These are phyloP conservation scores for Passiflora organensis DNA, from an alignment of 345 rosid genomes.

Conservation along the genomic window DNA sequence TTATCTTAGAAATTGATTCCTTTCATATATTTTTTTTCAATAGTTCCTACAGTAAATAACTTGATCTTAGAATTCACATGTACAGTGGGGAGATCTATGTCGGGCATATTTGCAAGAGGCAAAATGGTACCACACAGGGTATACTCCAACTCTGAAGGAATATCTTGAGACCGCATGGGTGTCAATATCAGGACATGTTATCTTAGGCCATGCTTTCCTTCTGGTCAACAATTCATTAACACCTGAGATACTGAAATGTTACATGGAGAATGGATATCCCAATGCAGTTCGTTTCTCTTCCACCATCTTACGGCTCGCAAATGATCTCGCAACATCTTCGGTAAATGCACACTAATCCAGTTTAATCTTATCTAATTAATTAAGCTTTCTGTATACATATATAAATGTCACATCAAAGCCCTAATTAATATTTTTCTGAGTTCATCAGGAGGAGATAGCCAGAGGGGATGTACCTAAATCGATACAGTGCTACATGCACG, in stretches of 20 bases:
- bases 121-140: conserved; percentile 6
- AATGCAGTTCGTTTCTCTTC: conserved; percentile 18
- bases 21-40: too few relatives aligned
- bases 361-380: neutral
- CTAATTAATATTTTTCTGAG: neutral
- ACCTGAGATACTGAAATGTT: neutral
- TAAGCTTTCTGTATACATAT: neutral
- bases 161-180: neutral
- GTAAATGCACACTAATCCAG: conserved; percentile 2
- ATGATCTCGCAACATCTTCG: conserved; percentile 36
- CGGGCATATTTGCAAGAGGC: neutral
- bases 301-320: conserved; percentile 18
- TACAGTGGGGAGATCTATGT: conserved; percentile 1
- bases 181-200: neutral
- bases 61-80: too few relatives aligned
- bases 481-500: conserved; percentile 32
- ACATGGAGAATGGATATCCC: conserved; percentile 1
- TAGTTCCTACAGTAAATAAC: too few relatives aligned
- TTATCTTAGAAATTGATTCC: neutral
- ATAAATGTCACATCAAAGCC: neutral
- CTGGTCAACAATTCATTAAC: neutral
- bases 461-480: conserved; percentile 27
- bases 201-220: neutral
- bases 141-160: neutral
- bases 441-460: conserved; percentile 22